A percentile compares a stretch with the other conserved stretches of the same genome.
Evolutionary conservation across 164 flowering plant genomes (phyloP).

Genomic region (Cinnamomum micranthum): DNA sequence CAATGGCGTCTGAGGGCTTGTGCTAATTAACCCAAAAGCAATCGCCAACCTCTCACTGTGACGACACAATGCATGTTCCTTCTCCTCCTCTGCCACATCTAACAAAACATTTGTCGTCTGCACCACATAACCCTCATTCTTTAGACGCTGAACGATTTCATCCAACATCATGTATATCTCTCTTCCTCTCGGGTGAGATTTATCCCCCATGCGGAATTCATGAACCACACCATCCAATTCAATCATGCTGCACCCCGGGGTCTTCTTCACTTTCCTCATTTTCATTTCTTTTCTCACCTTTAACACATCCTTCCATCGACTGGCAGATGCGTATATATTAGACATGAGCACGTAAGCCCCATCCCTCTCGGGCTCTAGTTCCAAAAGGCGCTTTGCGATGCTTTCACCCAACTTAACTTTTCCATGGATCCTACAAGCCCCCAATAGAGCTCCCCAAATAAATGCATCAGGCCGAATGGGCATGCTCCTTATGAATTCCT

Average conservation of each 20-base stretch:
- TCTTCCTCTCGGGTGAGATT: constrained; percentile 11
- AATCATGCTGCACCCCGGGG: constrained; percentile 19
- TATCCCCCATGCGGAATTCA: constrained; percentile 17
- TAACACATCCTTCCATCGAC: constrained; percentile 10
- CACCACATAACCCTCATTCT: constrained; percentile 4
- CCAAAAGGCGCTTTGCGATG: not conserved
- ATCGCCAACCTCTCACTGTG: constrained; percentile 22
- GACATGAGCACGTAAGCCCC: constrained; percentile 21
- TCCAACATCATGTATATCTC: constrained; percentile 20
- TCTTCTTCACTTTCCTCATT: constrained; percentile 13
- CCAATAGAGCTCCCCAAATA: constrained; percentile 20
- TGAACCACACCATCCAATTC: constrained; percentile 18
- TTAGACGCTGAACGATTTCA: constrained; percentile 6
- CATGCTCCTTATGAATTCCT: constrained; percentile 13
- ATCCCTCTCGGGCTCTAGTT: constrained; percentile 17
- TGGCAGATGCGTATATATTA: constrained; percentile 18
- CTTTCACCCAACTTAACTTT: constrained; percentile 15
- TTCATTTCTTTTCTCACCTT: constrained; percentile 19
- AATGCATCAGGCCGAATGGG: constrained; percentile 18
- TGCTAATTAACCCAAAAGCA: constrained; percentile 18
- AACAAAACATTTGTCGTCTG: constrained; percentile 1
- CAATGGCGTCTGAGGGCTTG: constrained; percentile 15
- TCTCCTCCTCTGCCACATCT: constrained; percentile 14
- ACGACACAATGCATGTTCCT: constrained; percentile 8
- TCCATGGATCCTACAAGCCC: constrained; percentile 21